phyloP scores from a whole-genome alignment of 495 filamentous ascomycete species.

The Aspergillus olivimuriae region DNA sequence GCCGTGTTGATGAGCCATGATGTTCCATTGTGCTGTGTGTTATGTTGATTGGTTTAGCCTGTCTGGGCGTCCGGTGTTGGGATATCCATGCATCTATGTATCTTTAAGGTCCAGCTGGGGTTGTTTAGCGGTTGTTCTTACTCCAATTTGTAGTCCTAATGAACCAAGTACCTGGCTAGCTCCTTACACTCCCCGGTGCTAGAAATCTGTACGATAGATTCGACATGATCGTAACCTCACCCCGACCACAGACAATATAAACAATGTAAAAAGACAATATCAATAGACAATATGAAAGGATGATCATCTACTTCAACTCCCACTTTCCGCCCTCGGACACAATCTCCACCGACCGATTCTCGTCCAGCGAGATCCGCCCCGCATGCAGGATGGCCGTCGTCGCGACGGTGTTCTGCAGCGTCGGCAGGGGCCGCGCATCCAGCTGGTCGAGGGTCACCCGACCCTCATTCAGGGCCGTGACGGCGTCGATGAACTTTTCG shows the following conservation, averaged over 20 bases:
- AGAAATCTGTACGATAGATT: no score
- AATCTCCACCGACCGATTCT: constrained; percentile 71
- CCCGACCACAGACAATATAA: background rate
- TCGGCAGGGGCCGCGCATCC: constrained; percentile 75
- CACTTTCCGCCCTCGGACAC: constrained; percentile 55
- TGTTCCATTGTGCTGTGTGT: background rate
- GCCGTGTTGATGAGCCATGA: constrained; percentile 5
- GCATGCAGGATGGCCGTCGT: constrained; percentile 89
- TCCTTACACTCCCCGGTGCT: no score
- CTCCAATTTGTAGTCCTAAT: no score
- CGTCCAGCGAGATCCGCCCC: constrained; percentile 73
- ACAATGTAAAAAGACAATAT: no score
- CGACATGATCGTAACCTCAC: no score
- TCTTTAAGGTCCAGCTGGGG: no score
- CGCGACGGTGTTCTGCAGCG: constrained; percentile 79
- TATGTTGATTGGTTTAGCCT: background rate
- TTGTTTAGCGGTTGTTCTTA: background rate
- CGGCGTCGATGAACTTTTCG: constrained; percentile 92
- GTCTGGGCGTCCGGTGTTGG: background rate
- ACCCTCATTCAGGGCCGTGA: constrained; percentile 68
- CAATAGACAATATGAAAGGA: no score
- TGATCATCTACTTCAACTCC: constrained; percentile 56
- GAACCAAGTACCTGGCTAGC: no score
- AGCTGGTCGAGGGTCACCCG: constrained; percentile 64
- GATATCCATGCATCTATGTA: no score